phyloP scores from a whole-genome alignment of 2,329 filamentous ascomycete genomes.

The Monilinia aucupariae region DNA sequence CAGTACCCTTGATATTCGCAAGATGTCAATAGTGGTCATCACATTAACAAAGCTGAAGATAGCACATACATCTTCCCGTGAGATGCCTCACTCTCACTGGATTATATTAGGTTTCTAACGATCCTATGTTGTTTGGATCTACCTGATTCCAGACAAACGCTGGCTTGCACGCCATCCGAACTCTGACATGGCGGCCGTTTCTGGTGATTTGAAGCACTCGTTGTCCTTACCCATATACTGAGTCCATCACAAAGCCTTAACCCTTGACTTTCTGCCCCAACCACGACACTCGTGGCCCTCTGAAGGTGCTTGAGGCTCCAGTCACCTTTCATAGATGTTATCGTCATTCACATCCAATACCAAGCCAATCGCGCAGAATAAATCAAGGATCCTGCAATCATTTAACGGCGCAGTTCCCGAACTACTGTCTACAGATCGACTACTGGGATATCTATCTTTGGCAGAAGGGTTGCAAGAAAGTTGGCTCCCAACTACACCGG shows the following conservation, averaged over 20 bases:
- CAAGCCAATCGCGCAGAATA: not conserved
- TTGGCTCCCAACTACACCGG: not conserved
- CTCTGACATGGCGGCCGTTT: slow-evolving; percentile 1
- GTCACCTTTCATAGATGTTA: slow-evolving; percentile 4
- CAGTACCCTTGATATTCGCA: not conserved
- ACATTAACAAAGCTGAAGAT: slow-evolving; percentile 11
- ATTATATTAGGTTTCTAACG: slow-evolving; percentile 9
- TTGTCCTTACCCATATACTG: slow-evolving; percentile 2
- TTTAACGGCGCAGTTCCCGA: not conserved
- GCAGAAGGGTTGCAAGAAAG: not conserved
- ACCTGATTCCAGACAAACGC: not conserved
- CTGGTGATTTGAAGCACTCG: slow-evolving; percentile 10
- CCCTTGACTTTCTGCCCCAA: slow-evolving; percentile 10
- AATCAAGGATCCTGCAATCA: not conserved
- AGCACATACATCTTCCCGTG: slow-evolving; percentile 3
- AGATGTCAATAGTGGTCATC: slow-evolving; percentile 2
- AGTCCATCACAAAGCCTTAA: slow-evolving; percentile 1
- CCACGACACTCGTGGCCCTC: not conserved
- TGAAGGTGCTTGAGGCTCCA: slow-evolving; percentile 1
- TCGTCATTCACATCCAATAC: slow-evolving; percentile 5
- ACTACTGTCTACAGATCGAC: not conserved
- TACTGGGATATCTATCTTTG: not conserved
- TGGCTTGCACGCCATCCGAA: not conserved
- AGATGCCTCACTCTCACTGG: slow-evolving; percentile 1
- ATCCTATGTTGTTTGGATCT: not conserved